A percentile compares a stretch with the other conserved stretches of the same genome.
Evolutionary conservation across 1,284 basidiomycete species (phyloP).

Genomic region (Athelia psychrophila): DNA sequence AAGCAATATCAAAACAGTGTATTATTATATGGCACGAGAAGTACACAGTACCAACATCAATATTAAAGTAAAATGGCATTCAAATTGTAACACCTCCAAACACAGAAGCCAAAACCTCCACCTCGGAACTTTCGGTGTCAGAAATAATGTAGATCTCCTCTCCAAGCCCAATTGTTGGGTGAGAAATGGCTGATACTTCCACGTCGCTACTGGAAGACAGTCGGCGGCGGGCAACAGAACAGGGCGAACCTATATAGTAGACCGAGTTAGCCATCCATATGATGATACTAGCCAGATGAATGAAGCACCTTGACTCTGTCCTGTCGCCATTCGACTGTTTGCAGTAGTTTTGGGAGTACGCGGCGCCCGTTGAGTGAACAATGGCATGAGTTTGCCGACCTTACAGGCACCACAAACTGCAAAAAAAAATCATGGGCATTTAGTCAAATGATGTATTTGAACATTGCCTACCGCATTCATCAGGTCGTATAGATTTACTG

Average conservation of each 20-base stretch:
- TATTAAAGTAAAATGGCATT: too few species aligned
- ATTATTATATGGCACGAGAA: too few species aligned
- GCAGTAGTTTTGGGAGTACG: constrained; percentile 36
- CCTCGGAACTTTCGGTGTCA: constrained; percentile 19
- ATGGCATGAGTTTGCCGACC: constrained; percentile 52
- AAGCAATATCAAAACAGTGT: too few species aligned
- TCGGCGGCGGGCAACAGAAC: constrained; percentile 9
- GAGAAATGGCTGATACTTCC: not conserved
- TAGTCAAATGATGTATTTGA: not conserved
- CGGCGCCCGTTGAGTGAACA: constrained; percentile 40
- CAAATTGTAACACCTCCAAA: constrained; percentile 18
- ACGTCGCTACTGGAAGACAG: constrained; percentile 1
- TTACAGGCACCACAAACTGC: constrained; percentile 42
- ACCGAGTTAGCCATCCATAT: not conserved
- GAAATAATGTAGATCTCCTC: constrained; percentile 16
- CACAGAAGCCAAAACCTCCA: constrained; percentile 22
- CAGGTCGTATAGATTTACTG: constrained; percentile 70
- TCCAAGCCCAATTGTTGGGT: not conserved
- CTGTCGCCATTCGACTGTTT: constrained; percentile 41
- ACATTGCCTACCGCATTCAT: constrained; percentile 53
- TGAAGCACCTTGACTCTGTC: constrained; percentile 41
- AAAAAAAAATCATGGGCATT: not conserved
- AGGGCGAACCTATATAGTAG: constrained; percentile 38
- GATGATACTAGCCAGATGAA: not conserved
- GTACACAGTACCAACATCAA: too few species aligned